Conservation (phyloP, 805 yeast species). For the Yarrowia sp. region DNA sequence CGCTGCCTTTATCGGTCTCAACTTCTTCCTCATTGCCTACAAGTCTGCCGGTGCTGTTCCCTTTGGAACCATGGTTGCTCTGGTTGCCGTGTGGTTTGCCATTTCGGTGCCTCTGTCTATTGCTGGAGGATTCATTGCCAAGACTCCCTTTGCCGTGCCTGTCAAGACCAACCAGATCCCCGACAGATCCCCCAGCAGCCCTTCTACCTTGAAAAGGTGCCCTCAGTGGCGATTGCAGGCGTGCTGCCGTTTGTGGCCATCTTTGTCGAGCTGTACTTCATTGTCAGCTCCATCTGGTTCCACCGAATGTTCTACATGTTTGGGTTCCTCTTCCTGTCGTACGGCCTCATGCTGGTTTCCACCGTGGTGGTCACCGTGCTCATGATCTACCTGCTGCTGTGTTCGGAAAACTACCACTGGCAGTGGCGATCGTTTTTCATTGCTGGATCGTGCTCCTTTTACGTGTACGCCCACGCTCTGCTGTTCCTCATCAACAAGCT, state of each 20-base stretch:
- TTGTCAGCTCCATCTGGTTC: conserved; percentile 88
- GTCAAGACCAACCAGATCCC: conserved; percentile 94
- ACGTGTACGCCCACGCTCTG: conserved; percentile 80
- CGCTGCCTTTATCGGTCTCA: conserved; percentile 59
- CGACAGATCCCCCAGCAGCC: conserved; percentile 94
- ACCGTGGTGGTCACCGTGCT: conserved; percentile 76
- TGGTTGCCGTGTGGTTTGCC: conserved; percentile 78
- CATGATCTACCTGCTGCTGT: conserved; percentile 76
- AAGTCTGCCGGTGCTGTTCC: conserved; percentile 95
- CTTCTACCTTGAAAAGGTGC: conserved; percentile 65
- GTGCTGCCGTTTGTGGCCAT: conserved; percentile 93
- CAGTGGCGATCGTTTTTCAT: conserved; percentile 89
- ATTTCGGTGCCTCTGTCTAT: conserved; percentile 81
- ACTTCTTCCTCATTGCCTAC: conserved; percentile 73
- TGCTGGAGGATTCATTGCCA: conserved; percentile 75
- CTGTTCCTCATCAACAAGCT: conserved; percentile 47
- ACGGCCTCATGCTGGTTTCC: conserved; percentile 75
- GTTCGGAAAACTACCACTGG: conserved; percentile 94
- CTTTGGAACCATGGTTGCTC: conserved; percentile 77
- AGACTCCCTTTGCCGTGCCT: conserved; percentile 58
- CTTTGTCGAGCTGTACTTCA: conserved; percentile 91
- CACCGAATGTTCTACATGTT: conserved; percentile 94
- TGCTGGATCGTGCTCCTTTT: conserved; percentile 85
- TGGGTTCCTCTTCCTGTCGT: conserved; percentile 89
- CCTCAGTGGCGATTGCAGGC: conserved; percentile 74